These are phyloP conservation scores for Litsea cubeba DNA, from an alignment of 164 flowering plant species.

Conservation along the genomic window DNA sequence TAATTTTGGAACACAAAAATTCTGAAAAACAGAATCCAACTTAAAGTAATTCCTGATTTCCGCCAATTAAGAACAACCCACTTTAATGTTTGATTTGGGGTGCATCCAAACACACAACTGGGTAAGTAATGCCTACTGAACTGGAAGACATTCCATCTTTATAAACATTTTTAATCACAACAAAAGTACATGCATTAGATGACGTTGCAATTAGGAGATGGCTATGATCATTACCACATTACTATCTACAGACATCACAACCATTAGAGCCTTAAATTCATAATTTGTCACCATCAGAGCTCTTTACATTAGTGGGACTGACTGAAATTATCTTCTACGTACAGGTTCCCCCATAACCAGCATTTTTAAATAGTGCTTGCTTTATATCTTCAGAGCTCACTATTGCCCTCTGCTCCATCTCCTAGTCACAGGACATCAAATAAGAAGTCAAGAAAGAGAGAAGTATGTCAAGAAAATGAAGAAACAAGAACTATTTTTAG, in stretches of 20 bases:
- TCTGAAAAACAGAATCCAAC: background rate
- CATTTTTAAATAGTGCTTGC: slow-evolving; percentile 68
- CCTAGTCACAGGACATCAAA: slow-evolving; percentile 28
- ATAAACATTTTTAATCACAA: background rate
- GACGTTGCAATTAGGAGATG: background rate
- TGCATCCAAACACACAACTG: no score
- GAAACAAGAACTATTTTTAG: background rate
- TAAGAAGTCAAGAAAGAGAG: background rate
- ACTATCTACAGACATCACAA: background rate
- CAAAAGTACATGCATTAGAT: background rate
- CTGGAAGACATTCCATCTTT: background rate
- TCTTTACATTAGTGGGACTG: background rate
- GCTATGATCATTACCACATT: background rate
- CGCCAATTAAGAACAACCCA: background rate
- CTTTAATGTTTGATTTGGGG: background rate
- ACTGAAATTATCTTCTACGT: slow-evolving; percentile 26
- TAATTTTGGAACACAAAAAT: background rate
- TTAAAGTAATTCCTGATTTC: background rate
- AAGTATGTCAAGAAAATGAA: background rate
- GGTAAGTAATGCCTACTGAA: background rate
- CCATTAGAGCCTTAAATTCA: background rate
- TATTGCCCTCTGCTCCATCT: slow-evolving; percentile 39
- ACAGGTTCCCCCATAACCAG: slow-evolving; percentile 88
- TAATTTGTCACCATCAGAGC: background rate
- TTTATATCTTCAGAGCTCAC: slow-evolving; percentile 62